Evolutionary conservation across 345 rosid species (phyloP).

Genomic region (Bruguiera sexangula): DNA sequence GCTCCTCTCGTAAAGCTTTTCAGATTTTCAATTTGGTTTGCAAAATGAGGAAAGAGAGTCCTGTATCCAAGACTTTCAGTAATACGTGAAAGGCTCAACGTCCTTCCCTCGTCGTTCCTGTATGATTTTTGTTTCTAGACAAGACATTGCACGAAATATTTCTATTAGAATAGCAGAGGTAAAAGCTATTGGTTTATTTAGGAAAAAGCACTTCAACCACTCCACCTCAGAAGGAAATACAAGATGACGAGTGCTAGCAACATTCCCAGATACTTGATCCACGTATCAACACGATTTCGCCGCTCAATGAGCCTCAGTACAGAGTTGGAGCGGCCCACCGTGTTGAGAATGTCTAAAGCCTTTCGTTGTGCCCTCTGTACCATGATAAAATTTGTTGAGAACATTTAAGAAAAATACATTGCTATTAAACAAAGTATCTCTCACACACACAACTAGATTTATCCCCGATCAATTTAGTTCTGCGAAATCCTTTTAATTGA

Average conservation of each 20-base stretch:
- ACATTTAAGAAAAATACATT: neutral
- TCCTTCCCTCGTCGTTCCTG: neutral
- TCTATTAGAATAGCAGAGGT: neutral
- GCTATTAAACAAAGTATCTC: neutral
- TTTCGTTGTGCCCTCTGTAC: constrained; percentile 85
- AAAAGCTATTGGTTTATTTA: neutral
- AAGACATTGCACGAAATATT: neutral
- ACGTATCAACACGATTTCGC: constrained; percentile 79
- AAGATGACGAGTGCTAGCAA: constrained; percentile 49
- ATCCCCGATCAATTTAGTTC: neutral
- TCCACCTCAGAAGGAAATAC: constrained; percentile 65
- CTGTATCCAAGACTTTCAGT: no score
- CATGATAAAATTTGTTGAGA: constrained; percentile 2
- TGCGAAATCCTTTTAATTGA: neutral
- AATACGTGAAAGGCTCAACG: neutral
- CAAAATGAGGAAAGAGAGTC: no score
- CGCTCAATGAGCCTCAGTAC: constrained; percentile 87
- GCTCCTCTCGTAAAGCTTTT: no score
- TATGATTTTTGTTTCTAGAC: neutral
- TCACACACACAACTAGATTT: neutral
- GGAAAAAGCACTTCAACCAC: neutral
- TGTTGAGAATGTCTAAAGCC: constrained; percentile 82
- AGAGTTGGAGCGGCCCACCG: constrained; percentile 86
- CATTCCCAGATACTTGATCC: constrained; percentile 92
- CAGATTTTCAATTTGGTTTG: no score